Evolutionary conservation across 2,329 filamentous ascomycete genomes (phyloP), one percentile per base, ranked within the genome.

Genomic region (Phialophora macrospora): DNA sequence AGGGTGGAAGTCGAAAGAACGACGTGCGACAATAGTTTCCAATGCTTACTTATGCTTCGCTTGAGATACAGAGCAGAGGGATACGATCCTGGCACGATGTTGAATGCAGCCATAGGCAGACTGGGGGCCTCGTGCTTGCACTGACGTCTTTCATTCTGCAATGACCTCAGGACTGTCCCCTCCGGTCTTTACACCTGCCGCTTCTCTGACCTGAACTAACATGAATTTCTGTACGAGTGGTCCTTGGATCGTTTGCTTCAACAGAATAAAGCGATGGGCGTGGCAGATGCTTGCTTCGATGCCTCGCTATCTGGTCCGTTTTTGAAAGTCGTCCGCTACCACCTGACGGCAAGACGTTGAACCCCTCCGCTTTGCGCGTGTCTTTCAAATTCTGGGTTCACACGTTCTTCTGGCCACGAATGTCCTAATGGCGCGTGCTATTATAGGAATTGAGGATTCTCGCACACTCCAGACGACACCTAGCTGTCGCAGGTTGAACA

Each of bases 61-160:
- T 24, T 24, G 2, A 49, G 22, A n/a, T 24, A 24, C 24, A 24
- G n/a, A n/a, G n/a, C n/a, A n/a, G n/a, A n/a, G n/a, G n/a, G n/a
- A n/a, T n/a, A n/a, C n/a, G n/a, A n/a, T n/a, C n/a, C n/a, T n/a
- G n/a, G n/a, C n/a, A n/a, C n/a, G n/a, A n/a, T n/a, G n/a, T n/a
- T n/a, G n/a, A n/a, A n/a, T n/a, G n/a, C n/a, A n/a, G n/a, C n/a
- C n/a, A n/a, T n/a, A n/a, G n/a, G n/a, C n/a, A n/a, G n/a, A n/a
- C n/a, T n/a, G n/a, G n/a, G n/a, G n/a, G n/a, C n/a, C n/a, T n/a
- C 17, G 4, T 49, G 22, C 32, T 57, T 26, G 60, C 20, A 34
- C 51, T 67, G 61, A 67, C 65, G 65, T 67, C 61, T 63, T 67
- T 57, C 61, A 67, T 67, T 51, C 52, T 63, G n/a, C 32, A 30